Evolutionary conservation across 192 early-diverging fungal genomes (phyloP).

Genomic region (Funneliformis mosseae): DNA sequence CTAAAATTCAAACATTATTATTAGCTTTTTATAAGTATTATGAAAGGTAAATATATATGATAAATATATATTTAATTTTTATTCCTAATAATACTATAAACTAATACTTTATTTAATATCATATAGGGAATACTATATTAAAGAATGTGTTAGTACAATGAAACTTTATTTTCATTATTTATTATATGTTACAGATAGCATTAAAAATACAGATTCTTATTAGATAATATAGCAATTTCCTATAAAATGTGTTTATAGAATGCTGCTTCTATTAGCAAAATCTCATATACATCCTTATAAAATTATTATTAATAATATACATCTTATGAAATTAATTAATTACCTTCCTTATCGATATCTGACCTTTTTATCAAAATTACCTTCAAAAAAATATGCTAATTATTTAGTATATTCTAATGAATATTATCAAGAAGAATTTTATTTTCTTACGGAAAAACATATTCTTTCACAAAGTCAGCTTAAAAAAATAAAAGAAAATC

Average conservation of each 20-base stretch:
- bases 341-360: too few relatives aligned
- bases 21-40: background rate
- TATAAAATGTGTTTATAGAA: slow-evolving; percentile 1
- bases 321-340: too few relatives aligned
- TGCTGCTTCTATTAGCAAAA: background rate
- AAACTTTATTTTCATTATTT: slow-evolving; percentile 8
- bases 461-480: too few relatives aligned
- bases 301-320: slow-evolving; percentile 11
- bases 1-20: background rate
- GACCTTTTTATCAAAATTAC: too few relatives aligned
- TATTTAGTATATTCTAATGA: too few relatives aligned
- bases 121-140: background rate
- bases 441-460: too few relatives aligned
- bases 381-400: too few relatives aligned
- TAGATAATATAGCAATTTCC: background rate
- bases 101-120: background rate
- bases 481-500: too few relatives aligned
- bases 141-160: background rate
- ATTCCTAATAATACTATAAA: background rate
- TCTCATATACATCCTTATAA: background rate
- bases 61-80: too few relatives aligned
- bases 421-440: too few relatives aligned
- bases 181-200: background rate
- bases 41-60: background rate
- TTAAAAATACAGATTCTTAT: background rate